These are phyloP conservation scores for Cordia subcordata DNA, from an alignment of 257 asterid genomes.

Conservation along the genomic window DNA sequence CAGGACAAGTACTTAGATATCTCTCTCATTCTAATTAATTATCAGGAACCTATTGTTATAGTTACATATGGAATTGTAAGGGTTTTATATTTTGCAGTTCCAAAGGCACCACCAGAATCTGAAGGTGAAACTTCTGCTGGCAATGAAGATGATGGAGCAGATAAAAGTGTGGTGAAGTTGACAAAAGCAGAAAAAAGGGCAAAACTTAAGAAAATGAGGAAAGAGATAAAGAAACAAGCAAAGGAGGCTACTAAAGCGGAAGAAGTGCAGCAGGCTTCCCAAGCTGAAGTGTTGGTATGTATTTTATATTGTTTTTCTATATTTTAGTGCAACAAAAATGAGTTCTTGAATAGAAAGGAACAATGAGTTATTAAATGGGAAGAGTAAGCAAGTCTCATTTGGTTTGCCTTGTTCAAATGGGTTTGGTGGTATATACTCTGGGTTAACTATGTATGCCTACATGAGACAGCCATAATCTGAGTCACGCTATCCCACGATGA, in stretches of 20 bases:
- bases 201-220: constrained; percentile 65
- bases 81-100: constrained; percentile 21
- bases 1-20: constrained; percentile 45
- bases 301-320: neutral
- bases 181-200: constrained; percentile 77
- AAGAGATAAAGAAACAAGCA: constrained; percentile 78
- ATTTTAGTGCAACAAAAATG: neutral
- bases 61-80: neutral
- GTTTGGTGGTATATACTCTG: too few species aligned
- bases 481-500: too few species aligned
- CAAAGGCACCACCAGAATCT: constrained; percentile 40
- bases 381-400: too few species aligned
- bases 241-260: constrained; percentile 40
- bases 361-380: too few species aligned
- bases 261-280: constrained; percentile 56
- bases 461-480: too few species aligned
- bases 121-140: constrained; percentile 34
- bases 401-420: too few species aligned
- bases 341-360: neutral
- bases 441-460: too few species aligned
- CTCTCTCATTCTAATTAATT: neutral
- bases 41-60: neutral
- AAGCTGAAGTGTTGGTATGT: constrained; percentile 72
- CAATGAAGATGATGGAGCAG: constrained; percentile 23
- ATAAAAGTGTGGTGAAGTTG: constrained; percentile 37